Percentiles rank a stretch among this genome's conserved stretches.
These are phyloP conservation scores for Neurospora cerealis DNA, from an alignment of 495 filamentous ascomycete species.

Conservation along the genomic window DNA sequence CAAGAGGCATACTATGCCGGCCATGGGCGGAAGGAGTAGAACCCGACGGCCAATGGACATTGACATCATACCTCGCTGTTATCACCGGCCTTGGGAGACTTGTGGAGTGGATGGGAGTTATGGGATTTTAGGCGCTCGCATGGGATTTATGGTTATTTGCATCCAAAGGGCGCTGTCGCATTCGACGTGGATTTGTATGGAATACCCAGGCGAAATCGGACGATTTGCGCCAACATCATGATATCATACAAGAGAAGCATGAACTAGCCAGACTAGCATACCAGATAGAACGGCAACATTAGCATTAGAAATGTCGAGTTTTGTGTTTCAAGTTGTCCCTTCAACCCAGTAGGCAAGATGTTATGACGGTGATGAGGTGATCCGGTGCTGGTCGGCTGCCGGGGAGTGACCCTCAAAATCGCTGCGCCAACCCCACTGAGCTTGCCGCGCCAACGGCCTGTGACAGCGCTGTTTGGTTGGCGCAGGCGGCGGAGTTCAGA, in stretches of 20 bases:
- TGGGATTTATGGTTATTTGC: background rate
- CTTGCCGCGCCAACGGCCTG: background rate
- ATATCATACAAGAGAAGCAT: background rate
- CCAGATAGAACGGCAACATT: background rate
- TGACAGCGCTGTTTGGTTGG: background rate
- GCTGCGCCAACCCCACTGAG: background rate
- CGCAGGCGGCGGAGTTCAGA: background rate
- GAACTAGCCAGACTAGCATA: background rate
- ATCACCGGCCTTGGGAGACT: background rate
- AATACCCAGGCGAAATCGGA: background rate
- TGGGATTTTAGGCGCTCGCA: background rate
- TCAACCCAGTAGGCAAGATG: background rate
- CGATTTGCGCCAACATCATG: background rate
- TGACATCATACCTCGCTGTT: background rate
- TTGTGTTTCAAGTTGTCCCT: background rate
- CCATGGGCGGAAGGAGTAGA: constrained; percentile 12
- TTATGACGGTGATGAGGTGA: background rate
- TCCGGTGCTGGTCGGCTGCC: background rate
- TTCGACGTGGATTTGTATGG: background rate
- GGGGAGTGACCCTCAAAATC: background rate
- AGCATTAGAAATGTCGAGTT: background rate
- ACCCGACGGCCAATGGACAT: constrained; percentile 2
- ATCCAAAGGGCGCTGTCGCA: background rate
- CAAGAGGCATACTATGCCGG: constrained; percentile 34
- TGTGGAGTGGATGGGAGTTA: background rate